phyloP scores from a whole-genome alignment of 306 rosid genomes.

The Cucurbita ficifolia region DNA sequence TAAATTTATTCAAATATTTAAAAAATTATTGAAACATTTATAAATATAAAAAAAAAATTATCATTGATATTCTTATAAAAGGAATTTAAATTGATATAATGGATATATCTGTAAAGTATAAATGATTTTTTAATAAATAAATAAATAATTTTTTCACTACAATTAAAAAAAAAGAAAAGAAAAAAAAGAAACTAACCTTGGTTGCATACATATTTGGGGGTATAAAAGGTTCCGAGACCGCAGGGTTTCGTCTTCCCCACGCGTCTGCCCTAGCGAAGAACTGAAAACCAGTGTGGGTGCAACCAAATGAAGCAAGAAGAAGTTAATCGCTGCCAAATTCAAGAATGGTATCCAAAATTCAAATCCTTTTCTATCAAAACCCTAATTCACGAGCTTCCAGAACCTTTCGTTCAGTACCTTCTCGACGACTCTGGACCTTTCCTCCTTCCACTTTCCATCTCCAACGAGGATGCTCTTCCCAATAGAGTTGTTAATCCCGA shows the following conservation, averaged over 20 bases:
- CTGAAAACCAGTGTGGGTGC: background rate
- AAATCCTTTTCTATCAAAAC: slow-evolving; percentile 50
- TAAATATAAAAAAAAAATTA: too few relatives aligned
- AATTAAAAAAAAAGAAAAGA: too few relatives aligned
- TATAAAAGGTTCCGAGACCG: too few relatives aligned
- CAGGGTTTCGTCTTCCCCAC: background rate
- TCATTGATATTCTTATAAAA: too few relatives aligned
- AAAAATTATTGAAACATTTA: too few relatives aligned
- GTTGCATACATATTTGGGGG: too few relatives aligned
- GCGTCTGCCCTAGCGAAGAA: background rate
- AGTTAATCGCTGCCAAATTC: slow-evolving; percentile 55
- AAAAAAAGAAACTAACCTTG: too few relatives aligned
- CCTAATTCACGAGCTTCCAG: slow-evolving; percentile 51
- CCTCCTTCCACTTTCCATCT: slow-evolving; percentile 49
- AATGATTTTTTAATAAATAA: too few relatives aligned
- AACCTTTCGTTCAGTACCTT: slow-evolving; percentile 54
- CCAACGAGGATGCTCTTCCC: slow-evolving; percentile 68
- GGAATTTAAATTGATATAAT: too few relatives aligned
- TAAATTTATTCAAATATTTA: too few relatives aligned
- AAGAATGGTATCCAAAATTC: slow-evolving; percentile 68
- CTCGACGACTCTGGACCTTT: slow-evolving; percentile 57
- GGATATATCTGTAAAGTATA: too few relatives aligned
- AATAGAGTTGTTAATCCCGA: slow-evolving; percentile 47
- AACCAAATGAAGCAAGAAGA: slow-evolving; percentile 43
- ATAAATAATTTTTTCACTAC: too few relatives aligned